Base-by-base conservation (phyloP, 768 basidiomycete species). In the Tubosaeta sp. region DNA sequence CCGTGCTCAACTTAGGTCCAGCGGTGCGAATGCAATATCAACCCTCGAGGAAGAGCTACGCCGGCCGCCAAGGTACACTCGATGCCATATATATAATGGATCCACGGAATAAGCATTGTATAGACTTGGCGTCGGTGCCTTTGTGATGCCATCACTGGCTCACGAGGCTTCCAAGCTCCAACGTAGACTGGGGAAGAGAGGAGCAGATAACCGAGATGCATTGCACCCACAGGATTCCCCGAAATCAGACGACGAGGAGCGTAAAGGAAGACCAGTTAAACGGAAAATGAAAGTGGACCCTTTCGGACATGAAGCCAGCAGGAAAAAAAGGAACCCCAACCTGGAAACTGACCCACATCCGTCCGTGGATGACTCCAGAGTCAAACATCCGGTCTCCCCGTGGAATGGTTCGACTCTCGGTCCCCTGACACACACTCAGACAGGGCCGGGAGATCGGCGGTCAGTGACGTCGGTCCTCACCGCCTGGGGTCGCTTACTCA, bases 71-170 rank as follows among this genome's bases (percentile, higher is more conserved):
- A 81, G 89, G 89, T 91, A 50, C 19, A 6, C 16, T 43, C 25
- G 12, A 39, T 43, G 32, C 39, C 42, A 39, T 39, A n/a, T 5
- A 19, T 13, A 25, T 22, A 5, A n/a, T 41, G 48, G 22, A 38
- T 51, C 51, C 35, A 50, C 38, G 26, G 31, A 25, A 37, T 60
- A 44, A 56, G 48, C 39, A 53, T 37, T 35, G 25, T 46, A 33
- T 17, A 91, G 89, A 59, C 72, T 91, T 51, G 89, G 89, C 50
- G 86, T 91, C 8, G 89, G 89, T 22, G 85, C 86, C 32, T 63
- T 79, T 27, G 79, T 78, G 46, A 65, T 60, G n/a, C 53, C 75
- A 27, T 69, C 59, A 46, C 57, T 74, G 33, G 72, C 75, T 35
- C 75, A 79, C 35, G 87, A 87, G 50, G 71, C 75, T n/a, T 79